Base-by-base conservation (phyloP, 192 early-diverging fungal genomes). In the Umbelopsis vinacea region DNA sequence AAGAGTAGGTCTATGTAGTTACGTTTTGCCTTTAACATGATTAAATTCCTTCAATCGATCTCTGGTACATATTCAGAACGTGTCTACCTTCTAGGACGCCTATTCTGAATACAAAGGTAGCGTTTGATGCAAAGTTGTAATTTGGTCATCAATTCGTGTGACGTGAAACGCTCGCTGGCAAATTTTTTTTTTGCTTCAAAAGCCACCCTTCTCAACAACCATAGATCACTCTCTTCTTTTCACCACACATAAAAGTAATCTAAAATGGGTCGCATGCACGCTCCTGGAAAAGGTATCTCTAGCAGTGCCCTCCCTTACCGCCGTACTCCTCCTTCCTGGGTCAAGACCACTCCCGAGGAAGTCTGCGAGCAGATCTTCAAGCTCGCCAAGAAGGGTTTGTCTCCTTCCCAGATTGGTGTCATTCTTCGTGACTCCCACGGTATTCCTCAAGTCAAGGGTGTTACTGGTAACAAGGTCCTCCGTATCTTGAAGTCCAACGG, bases 391-490 rank as follows among this genome's bases (percentile, higher is more conserved):
- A 98, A 98, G 94, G 97, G 97, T 89, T 83, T 94, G 81, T 89
- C 92, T 75, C 97, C 97, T 72, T 98, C 97, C 72, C 96, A 98
- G 88, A 99, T 99, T 83, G 97, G 97, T 92, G 95, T 95, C 57
- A 83, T 92, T 67, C 93, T 99, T 74, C 90, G 97, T 87, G 97
- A 99, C 86, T 92, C 93, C 73, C 95, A 98, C 83, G 97, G 97
- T 83, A 90, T 99, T 72, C 93, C 97, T 76, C 96, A 97, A 85
- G 97, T 99, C 84, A 90, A 89, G 79, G 87, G 86, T 84, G 92
- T 99, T 79, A 99, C 97, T 79, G 96, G 96, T 82, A 99, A 96
- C 95, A 98, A 99, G 94, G 89, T 99, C 72, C 91, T 98, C 77
- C 96, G 97, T 88, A 98, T 99, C 85, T 89, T 99, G 76, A 97